Evolutionary conservation across 129 eudicot genomes (phyloP), one percentile per base, ranked within the genome.

Genomic region (sunflower (Helianthus annuus)): DNA sequence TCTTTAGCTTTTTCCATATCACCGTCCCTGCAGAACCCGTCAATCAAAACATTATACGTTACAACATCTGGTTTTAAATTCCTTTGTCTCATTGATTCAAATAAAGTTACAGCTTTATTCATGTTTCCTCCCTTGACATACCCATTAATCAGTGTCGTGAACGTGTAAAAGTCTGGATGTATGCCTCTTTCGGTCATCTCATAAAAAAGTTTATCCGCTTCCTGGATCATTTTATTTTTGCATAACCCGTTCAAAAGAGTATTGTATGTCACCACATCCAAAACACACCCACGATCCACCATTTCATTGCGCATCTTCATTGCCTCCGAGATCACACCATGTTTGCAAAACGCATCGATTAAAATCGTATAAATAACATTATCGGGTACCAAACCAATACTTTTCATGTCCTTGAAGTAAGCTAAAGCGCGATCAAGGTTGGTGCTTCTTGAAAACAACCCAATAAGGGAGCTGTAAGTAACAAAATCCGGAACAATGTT

Each of bases 261-360:
- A 69, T 91, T 91, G 75, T 88, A 88, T 38, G 93, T 79, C 59
- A 91, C 89, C 67, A 85, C 87, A 64, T 91, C 97, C 83, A 88
- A 78, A 22, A 68, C 55, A 60, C 96, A 88, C 29, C 97, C 91
- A 11, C 72, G 78, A 58, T 84, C 77, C 73, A 82, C 48, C 97
- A 88, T 91, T 77, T 91, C 96, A 79, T 91, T 86, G 15, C 87
- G 80, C 54, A 88, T 79, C 76, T 73, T 88, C 84, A 88, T 75
- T 32, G 97, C 97, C 61, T 88, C 89, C 0, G 82, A 68, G 48
- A 91, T 66, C 44, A 73, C 44, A 62, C 96, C 93, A 6, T 71
- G 53, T 68, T 78, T 81, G 70, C 96, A 91, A 55, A 78, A 84
- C 36, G 86, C 96, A 63, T 85, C 84, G 32, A 91, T 86, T 59